These are phyloP conservation scores for Suhomyces xylopsoci DNA, from an alignment of 805 yeast species.

Conservation along the genomic window DNA sequence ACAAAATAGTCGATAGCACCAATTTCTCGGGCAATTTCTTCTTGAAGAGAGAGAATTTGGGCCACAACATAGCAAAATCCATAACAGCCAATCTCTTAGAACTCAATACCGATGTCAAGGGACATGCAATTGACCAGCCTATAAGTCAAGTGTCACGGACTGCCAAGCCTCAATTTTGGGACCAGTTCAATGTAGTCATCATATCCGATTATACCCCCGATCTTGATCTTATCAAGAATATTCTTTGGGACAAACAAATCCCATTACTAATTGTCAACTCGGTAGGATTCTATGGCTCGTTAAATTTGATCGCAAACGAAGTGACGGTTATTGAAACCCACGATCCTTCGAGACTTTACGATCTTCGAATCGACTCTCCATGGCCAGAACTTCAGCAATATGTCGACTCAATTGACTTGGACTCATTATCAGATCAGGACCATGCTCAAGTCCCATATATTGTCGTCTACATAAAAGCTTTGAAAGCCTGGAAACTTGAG, in stretches of 20 bases:
- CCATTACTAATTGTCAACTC: slow-evolving; percentile 55
- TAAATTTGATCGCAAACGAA: slow-evolving; percentile 52
- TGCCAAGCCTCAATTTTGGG: slow-evolving; percentile 39
- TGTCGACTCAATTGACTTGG: slow-evolving; percentile 50
- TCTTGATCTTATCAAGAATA: slow-evolving; percentile 26
- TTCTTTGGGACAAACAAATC: slow-evolving; percentile 42
- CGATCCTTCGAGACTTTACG: slow-evolving; percentile 62
- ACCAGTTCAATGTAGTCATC: slow-evolving; percentile 48
- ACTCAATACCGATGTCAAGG: slow-evolving; percentile 58
- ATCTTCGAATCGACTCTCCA: slow-evolving; percentile 63
- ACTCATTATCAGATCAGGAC: slow-evolving; percentile 40
- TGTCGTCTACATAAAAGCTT: slow-evolving; percentile 55
- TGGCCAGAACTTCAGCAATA: slow-evolving; percentile 65
- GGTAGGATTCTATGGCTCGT: slow-evolving; percentile 63
- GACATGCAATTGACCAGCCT: slow-evolving; percentile 21
- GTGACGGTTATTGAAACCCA: slow-evolving; percentile 70
- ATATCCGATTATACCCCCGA: slow-evolving; percentile 29
- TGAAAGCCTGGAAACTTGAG: slow-evolving; percentile 38
- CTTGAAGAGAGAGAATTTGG: slow-evolving; percentile 43
- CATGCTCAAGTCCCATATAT: slow-evolving; percentile 68
- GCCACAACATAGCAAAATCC: slow-evolving; percentile 36
- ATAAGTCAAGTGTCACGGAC: slow-evolving; percentile 10
- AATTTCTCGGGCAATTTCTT: slow-evolving; percentile 66
- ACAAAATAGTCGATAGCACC: slow-evolving; percentile 29
- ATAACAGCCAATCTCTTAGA: slow-evolving; percentile 45